Percentiles rank a stretch among this genome's conserved stretches.
These are phyloP conservation scores for Populus davidiana DNA, from an alignment of 345 rosid species.

Conservation along the genomic window DNA sequence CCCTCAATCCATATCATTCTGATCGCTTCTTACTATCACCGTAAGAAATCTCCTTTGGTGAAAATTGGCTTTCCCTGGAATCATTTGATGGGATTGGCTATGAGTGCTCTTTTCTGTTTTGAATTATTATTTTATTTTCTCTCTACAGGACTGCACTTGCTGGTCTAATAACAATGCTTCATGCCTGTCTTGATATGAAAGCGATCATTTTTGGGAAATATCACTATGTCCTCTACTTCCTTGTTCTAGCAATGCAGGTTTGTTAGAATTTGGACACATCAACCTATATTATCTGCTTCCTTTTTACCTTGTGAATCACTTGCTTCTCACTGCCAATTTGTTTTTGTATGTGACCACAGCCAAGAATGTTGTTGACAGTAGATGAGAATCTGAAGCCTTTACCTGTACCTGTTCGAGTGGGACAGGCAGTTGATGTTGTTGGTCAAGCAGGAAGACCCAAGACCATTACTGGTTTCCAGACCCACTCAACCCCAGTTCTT, in stretches of 20 bases:
- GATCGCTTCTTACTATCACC: slow-evolving; percentile 84
- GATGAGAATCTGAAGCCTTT: slow-evolving; percentile 79
- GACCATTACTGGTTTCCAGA: slow-evolving; percentile 95
- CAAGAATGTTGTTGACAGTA: slow-evolving; percentile 89
- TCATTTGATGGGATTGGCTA: neutral
- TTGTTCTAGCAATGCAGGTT: slow-evolving; percentile 96
- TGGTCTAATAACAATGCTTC: slow-evolving; percentile 73
- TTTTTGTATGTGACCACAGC: slow-evolving; percentile 41
- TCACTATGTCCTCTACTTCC: slow-evolving; percentile 84
- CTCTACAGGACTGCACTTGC: slow-evolving; percentile 75
- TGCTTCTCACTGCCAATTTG: neutral
- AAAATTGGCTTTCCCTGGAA: neutral
- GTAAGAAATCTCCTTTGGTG: slow-evolving; percentile 39
- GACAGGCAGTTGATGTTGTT: slow-evolving; percentile 95
- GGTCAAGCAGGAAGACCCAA: slow-evolving; percentile 97
- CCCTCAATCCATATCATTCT: slow-evolving; percentile 89
- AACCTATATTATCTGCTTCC: neutral
- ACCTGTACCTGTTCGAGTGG: slow-evolving; percentile 84
- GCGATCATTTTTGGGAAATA: slow-evolving; percentile 78
- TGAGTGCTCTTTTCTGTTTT: neutral
- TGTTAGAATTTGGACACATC: slow-evolving; percentile 1
- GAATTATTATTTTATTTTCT: neutral
- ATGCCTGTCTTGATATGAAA: slow-evolving; percentile 89
- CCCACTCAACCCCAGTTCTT: slow-evolving; percentile 92
- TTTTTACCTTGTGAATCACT: neutral